A percentile compares a stretch with the other conserved stretches of the same genome.
Conservation (phyloP, 768 basidiomycete species). For the Leccinum obscurum region DNA sequence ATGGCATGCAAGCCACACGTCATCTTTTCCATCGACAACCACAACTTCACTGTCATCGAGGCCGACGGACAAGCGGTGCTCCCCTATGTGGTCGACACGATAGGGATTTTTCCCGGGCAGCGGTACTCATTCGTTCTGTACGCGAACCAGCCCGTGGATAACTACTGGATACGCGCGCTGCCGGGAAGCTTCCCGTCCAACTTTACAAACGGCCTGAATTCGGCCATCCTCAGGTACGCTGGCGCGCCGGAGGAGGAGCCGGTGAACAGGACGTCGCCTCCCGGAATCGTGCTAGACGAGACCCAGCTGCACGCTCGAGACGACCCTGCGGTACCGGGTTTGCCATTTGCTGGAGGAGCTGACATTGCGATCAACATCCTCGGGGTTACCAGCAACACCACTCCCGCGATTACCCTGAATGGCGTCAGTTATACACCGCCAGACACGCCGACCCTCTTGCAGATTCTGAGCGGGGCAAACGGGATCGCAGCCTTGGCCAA, state of each 20-base stretch:
- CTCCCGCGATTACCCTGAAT: constrained; percentile 33
- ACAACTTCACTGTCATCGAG: constrained; percentile 49
- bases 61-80: constrained; percentile 42
- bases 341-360: constrained; percentile 38
- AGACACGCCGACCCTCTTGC: constrained; percentile 44
- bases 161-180: constrained; percentile 43
- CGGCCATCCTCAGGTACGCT: constrained; percentile 44
- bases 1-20: constrained; percentile 47
- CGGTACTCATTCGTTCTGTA: constrained; percentile 49
- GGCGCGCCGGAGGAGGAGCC: constrained; percentile 40
- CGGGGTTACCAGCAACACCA: constrained; percentile 31
- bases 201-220: constrained; percentile 34
- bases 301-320: constrained; percentile 37
- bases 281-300: constrained; percentile 35
- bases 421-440: constrained; percentile 36
- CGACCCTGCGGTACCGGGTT: constrained; percentile 31
- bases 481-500: constrained; percentile 38
- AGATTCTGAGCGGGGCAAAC: constrained; percentile 41
- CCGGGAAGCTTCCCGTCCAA: constrained; percentile 26
- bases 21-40: constrained; percentile 46
- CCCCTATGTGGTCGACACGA: constrained; percentile 39
- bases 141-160: constrained; percentile 35
- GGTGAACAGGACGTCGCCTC: constrained; percentile 9
- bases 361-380: constrained; percentile 41
- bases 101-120: constrained; percentile 49